Evolutionary conservation across 768 basidiomycete genomes (phyloP).

Genomic region (Mycena galopus): DNA sequence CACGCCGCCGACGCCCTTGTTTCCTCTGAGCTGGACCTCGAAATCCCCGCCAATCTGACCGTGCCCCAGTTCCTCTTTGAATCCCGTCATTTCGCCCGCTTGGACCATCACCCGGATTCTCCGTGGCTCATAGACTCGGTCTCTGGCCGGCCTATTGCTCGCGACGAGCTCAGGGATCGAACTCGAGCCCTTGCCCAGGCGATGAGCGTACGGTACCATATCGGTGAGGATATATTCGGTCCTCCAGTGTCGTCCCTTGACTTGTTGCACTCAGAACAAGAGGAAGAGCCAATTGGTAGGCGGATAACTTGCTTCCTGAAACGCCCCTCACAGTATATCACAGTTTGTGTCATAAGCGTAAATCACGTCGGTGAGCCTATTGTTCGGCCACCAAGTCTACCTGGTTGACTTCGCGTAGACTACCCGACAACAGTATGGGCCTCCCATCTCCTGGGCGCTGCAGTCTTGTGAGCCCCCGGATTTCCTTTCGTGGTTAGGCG

Average conservation of each 20-base stretch:
- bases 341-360: slow-evolving; percentile 9
- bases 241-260: neutral
- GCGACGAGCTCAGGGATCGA: slow-evolving; percentile 25
- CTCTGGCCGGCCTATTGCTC: slow-evolving; percentile 45
- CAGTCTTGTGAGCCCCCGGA: slow-evolving; percentile 47
- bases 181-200: slow-evolving; percentile 10
- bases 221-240: slow-evolving; percentile 39
- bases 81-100: slow-evolving; percentile 47
- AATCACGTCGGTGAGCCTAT: slow-evolving; percentile 4
- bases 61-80: slow-evolving; percentile 57
- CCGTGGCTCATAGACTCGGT: slow-evolving; percentile 57
- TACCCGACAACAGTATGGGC: slow-evolving; percentile 54
- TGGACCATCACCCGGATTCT: slow-evolving; percentile 41
- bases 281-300: slow-evolving; percentile 2
- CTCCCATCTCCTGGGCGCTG: slow-evolving; percentile 51
- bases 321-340: neutral
- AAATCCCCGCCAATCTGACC: slow-evolving; percentile 53
- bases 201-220: slow-evolving; percentile 38
- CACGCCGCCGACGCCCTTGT: neutral
- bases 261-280: neutral
- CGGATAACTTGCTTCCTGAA: neutral
- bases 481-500: neutral
- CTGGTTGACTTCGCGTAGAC: slow-evolving; percentile 37
- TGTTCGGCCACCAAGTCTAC: neutral
- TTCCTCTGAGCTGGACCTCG: slow-evolving; percentile 8